Conservation (phyloP, 495 filamentous ascomycete genomes). For the Podospora pseudocomata region DNA sequence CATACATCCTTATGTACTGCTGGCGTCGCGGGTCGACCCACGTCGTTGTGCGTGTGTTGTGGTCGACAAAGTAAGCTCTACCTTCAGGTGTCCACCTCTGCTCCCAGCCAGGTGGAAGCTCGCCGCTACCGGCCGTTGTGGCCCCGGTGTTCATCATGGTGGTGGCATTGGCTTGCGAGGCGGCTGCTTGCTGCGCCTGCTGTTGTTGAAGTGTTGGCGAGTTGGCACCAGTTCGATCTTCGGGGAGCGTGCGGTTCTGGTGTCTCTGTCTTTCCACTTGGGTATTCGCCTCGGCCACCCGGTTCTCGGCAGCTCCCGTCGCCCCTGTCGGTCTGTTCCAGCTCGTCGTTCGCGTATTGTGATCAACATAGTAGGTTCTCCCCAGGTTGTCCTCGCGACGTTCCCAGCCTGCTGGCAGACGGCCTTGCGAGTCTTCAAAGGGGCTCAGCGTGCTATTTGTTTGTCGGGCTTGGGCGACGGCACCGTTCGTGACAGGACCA, state of each 20-base stretch:
- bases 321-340: constrained; percentile 82
- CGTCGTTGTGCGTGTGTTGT: constrained; percentile 96
- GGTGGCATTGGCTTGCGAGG: constrained; percentile 55
- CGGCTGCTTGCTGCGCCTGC: constrained; percentile 40
- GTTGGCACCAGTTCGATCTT: constrained; percentile 90
- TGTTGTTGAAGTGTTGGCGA: constrained; percentile 77
- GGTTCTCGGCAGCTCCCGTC: constrained; percentile 70
- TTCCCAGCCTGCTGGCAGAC: constrained; percentile 93
- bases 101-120: constrained; percentile 95
- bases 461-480: constrained; percentile 29
- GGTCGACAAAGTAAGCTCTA: constrained; percentile 95
- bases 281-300: constrained; percentile 77
- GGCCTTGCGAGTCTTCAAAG: constrained; percentile 91
- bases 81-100: constrained; percentile 93
- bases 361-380: constrained; percentile 98
- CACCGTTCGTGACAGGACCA: constrained; percentile 39
- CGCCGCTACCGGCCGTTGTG: constrained; percentile 90
- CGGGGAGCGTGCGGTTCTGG: constrained; percentile 91
- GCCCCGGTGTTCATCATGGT: constrained; percentile 93
- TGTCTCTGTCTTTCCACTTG: constrained; percentile 88
- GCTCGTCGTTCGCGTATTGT: constrained; percentile 94
- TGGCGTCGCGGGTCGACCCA: constrained; percentile 99
- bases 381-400: constrained; percentile 93
- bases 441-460: constrained; percentile 68
- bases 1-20: constrained; percentile 98